Percentiles rank a stretch among this genome's conserved stretches.
phyloP scores from a whole-genome alignment of 164 flowering plant species.

The Cinnamomum micranthum region DNA sequence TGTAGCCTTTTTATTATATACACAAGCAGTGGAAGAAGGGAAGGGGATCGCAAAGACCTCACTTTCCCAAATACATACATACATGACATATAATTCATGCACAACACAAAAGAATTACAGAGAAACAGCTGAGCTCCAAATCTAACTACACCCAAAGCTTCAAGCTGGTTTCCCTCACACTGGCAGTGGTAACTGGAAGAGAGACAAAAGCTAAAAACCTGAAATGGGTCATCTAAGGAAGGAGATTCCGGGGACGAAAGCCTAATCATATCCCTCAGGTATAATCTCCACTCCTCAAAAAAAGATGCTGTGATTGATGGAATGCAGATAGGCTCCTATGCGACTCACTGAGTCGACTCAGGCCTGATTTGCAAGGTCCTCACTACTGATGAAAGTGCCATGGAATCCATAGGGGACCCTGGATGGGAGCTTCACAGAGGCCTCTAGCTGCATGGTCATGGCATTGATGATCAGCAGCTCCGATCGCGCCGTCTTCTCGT shows the following conservation, averaged over 20 bases:
- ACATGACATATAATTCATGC: not conserved
- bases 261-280: constrained; percentile 33
- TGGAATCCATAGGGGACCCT: constrained; percentile 56
- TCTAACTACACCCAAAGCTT: constrained; percentile 28
- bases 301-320: not conserved
- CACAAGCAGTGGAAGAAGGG: not conserved
- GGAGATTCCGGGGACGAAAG: constrained; percentile 34
- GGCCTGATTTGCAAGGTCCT: constrained; percentile 50
- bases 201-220: not conserved
- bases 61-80: constrained; percentile 2
- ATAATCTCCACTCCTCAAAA: constrained; percentile 9
- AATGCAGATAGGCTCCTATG: not conserved
- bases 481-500: constrained; percentile 42
- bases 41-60: not conserved
- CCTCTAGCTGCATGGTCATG: constrained; percentile 23
- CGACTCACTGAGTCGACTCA: not conserved
- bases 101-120: constrained; percentile 4
- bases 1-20: not conserved
- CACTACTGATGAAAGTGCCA: constrained; percentile 52
- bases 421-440: constrained; percentile 33
- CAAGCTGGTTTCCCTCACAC: constrained; percentile 19
- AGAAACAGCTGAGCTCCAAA: constrained; percentile 32
- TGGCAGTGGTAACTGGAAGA: not conserved
- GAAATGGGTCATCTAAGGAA: not conserved
- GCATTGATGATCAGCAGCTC: constrained; percentile 35